These are phyloP conservation scores for Inonotus obliquus DNA, from an alignment of 1,284 basidiomycete genomes.

Conservation along the genomic window DNA sequence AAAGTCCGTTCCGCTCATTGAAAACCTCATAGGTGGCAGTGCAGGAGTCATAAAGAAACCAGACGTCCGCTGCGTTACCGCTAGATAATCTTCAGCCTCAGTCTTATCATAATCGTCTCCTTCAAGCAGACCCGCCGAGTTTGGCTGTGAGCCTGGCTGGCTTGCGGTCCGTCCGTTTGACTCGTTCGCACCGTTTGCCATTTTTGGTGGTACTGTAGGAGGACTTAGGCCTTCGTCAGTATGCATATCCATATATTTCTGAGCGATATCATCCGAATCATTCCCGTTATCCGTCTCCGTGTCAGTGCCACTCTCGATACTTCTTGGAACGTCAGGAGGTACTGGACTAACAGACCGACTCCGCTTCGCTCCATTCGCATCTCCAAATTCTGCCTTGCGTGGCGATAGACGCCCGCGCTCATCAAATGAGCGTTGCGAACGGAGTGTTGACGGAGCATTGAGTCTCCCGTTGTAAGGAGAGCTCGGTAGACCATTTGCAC, in stretches of 20 bases:
- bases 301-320: slow-evolving; percentile 70
- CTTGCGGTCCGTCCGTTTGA: slow-evolving; percentile 19
- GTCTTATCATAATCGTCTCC: slow-evolving; percentile 30
- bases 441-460: slow-evolving; percentile 1
- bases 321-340: slow-evolving; percentile 54
- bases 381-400: slow-evolving; percentile 6
- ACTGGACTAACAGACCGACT: slow-evolving; percentile 18
- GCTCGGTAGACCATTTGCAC: slow-evolving; percentile 8
- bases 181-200: background rate
- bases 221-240: slow-evolving; percentile 28
- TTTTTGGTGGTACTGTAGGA: slow-evolving; percentile 50
- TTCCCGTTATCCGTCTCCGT: slow-evolving; percentile 52
- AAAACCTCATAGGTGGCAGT: slow-evolving; percentile 77
- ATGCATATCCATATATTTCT: slow-evolving; percentile 24
- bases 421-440: slow-evolving; percentile 14
- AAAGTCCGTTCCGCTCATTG: slow-evolving; percentile 76
- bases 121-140: slow-evolving; percentile 22
- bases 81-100: slow-evolving; percentile 34
- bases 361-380: slow-evolving; percentile 3
- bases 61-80: slow-evolving; percentile 60
- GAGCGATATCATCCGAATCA: slow-evolving; percentile 21
- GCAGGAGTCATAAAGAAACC: slow-evolving; percentile 77
- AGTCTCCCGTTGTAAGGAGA: slow-evolving; percentile 14
- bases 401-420: slow-evolving; percentile 16
- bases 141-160: slow-evolving; percentile 19